These are phyloP conservation scores for Neckera pumila DNA, from an alignment of 225 moss, liverwort and hornwort genomes.

Conservation along the genomic window DNA sequence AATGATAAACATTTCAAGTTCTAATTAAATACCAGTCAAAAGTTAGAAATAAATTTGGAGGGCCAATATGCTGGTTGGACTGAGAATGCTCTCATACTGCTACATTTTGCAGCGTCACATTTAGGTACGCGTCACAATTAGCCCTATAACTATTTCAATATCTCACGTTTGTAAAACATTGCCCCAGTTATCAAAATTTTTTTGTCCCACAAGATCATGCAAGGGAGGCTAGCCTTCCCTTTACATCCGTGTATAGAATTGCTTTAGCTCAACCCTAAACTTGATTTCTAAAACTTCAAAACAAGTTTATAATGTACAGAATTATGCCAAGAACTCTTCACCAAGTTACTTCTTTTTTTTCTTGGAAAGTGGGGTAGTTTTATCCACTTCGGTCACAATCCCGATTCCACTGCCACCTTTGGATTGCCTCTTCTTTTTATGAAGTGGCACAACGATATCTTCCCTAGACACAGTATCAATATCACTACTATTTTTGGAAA, in stretches of 20 bases:
- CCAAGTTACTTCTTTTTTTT: not conserved
- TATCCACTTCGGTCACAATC: not conserved
- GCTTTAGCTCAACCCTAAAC: not conserved
- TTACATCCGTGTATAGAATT: not conserved
- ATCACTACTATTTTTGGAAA: not conserved
- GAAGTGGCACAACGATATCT: not conserved
- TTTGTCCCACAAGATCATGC: not conserved
- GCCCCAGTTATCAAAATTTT: not conserved
- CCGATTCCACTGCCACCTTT: not conserved
- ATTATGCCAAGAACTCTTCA: not conserved
- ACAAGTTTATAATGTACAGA: not conserved
- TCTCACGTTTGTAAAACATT: not conserved
- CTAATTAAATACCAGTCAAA: not conserved
- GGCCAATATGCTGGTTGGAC: not conserved
- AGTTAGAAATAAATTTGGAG: not conserved
- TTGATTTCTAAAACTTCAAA: not conserved
- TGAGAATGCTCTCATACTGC: not conserved
- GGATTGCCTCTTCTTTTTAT: constrained; percentile 3
- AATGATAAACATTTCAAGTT: not conserved
- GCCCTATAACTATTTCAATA: not conserved
- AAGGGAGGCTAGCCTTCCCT: not conserved
- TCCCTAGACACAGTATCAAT: not conserved
- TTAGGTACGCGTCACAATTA: not conserved
- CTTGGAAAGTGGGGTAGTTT: not conserved
- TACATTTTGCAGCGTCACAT: not conserved